Evolutionary conservation across 768 basidiomycete species (phyloP).

Genomic region (Tulasnella sp.): DNA sequence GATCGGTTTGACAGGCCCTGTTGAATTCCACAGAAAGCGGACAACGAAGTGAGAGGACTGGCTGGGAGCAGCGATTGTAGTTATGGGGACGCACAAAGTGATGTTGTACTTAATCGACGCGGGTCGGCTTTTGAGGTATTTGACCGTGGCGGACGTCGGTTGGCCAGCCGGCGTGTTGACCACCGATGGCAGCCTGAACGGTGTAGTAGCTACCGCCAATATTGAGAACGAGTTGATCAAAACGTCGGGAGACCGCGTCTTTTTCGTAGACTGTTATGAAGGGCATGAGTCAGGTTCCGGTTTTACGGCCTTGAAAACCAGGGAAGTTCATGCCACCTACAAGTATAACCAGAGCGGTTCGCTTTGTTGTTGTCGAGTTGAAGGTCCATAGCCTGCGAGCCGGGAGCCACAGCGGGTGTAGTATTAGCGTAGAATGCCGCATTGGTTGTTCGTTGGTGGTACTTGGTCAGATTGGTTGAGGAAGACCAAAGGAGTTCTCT

Average conservation of each 20-base stretch:
- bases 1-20: constrained; percentile 26
- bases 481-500: constrained; percentile 31
- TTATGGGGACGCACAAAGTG: constrained; percentile 8
- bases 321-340: background rate
- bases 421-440: constrained; percentile 19
- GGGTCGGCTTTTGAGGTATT: constrained; percentile 27
- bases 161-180: constrained; percentile 12
- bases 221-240: constrained; percentile 34
- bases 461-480: too few relatives aligned
- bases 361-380: background rate
- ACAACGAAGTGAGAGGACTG: background rate
- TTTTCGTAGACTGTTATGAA: background rate
- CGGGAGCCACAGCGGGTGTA: constrained; percentile 13
- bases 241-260: background rate
- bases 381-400: constrained; percentile 8
- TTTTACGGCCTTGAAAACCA: background rate
- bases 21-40: background rate
- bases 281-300: background rate
- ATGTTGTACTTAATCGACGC: constrained; percentile 28
- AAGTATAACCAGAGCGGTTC: constrained; percentile 15
- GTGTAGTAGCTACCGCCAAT: constrained; percentile 7
- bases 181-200: constrained; percentile 17
- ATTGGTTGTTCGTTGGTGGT: background rate
- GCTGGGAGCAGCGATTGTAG: background rate
- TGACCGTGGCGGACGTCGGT: constrained; percentile 17